Conservation (phyloP, 768 basidiomycete genomes). For the Fistulinella prunicolor region DNA sequence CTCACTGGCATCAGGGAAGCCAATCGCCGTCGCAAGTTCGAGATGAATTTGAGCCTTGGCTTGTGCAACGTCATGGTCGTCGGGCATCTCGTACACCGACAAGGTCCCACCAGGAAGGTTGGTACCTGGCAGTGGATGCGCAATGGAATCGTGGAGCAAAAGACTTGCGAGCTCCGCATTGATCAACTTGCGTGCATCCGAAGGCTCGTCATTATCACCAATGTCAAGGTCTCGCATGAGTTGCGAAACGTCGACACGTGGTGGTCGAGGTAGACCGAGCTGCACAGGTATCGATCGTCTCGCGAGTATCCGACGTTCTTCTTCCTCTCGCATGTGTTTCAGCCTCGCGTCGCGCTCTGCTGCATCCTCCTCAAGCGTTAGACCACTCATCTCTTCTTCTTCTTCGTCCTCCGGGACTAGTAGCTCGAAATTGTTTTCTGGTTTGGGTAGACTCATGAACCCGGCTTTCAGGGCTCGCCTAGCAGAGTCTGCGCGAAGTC, state of each 20-base stretch:
- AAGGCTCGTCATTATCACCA: constrained; percentile 45
- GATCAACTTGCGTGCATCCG: constrained; percentile 59
- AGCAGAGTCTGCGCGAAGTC: constrained; percentile 54
- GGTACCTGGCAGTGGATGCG: constrained; percentile 87
- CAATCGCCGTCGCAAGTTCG: constrained; percentile 78
- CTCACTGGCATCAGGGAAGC: constrained; percentile 80
- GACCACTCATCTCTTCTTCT: constrained; percentile 31
- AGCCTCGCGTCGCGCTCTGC: constrained; percentile 84
- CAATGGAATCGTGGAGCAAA: constrained; percentile 84
- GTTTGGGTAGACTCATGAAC: constrained; percentile 82
- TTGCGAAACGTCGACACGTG: constrained; percentile 68
- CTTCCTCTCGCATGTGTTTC: constrained; percentile 64
- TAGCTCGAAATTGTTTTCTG: constrained; percentile 97
- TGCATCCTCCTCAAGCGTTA: constrained; percentile 72
- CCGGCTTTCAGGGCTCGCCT: constrained; percentile 78
- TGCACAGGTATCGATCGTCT: constrained; percentile 81
- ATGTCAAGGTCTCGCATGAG: constrained; percentile 61
- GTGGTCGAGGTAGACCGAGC: constrained; percentile 79
- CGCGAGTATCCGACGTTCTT: constrained; percentile 76
- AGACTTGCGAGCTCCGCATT: constrained; percentile 76
- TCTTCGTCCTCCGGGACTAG: constrained; percentile 88
- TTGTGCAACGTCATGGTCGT: constrained; percentile 65
- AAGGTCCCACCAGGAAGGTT: constrained; percentile 66
- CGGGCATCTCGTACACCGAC: constrained; percentile 70
- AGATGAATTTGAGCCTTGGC: constrained; percentile 73